Evolutionary conservation across 768 basidiomycete genomes (phyloP).

Genomic region (Daedaleopsis sinensis): DNA sequence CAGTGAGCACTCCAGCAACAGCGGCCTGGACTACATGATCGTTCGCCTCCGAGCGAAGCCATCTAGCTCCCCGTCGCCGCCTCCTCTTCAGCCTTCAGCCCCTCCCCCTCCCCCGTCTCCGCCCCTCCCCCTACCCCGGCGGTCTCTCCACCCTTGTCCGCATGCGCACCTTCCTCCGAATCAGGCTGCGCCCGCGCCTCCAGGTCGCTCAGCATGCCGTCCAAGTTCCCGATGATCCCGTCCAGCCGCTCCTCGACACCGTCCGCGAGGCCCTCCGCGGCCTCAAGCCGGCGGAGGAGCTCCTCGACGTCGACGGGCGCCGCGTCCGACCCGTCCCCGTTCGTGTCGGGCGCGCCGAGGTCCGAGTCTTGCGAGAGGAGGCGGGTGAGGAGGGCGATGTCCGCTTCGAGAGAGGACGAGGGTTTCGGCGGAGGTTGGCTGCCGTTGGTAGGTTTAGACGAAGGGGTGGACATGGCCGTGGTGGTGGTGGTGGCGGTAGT

Average conservation of each 20-base stretch:
- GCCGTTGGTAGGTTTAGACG: background rate
- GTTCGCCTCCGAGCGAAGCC: background rate
- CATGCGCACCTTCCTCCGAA: background rate
- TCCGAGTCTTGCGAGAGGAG: slow-evolving; percentile 34
- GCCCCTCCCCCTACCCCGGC: background rate
- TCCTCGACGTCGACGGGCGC: slow-evolving; percentile 52
- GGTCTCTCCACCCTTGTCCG: no score
- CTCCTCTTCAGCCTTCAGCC: background rate
- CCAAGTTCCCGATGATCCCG: slow-evolving; percentile 58
- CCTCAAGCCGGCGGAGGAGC: slow-evolving; percentile 56
- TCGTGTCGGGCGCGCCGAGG: background rate
- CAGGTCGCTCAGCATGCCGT: slow-evolving; percentile 52
- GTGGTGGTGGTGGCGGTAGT: no score
- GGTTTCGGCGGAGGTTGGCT: background rate
- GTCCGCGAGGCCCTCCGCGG: slow-evolving; percentile 59
- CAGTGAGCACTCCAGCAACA: background rate
- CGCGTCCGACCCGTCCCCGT: slow-evolving; percentile 16
- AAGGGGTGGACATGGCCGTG: background rate
- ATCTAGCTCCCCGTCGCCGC: background rate
- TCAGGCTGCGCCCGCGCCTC: slow-evolving; percentile 28
- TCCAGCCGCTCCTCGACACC: slow-evolving; percentile 69
- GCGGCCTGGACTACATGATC: background rate
- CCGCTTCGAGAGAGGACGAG: slow-evolving; percentile 34
- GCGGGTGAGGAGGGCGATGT: slow-evolving; percentile 37
- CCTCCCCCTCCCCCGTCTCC: background rate